A percentile compares a stretch with the other conserved stretches of the same genome.
Evolutionary conservation across 192 early-diverging fungal genomes (phyloP).

Genomic region (Oehlia diaphana): DNA sequence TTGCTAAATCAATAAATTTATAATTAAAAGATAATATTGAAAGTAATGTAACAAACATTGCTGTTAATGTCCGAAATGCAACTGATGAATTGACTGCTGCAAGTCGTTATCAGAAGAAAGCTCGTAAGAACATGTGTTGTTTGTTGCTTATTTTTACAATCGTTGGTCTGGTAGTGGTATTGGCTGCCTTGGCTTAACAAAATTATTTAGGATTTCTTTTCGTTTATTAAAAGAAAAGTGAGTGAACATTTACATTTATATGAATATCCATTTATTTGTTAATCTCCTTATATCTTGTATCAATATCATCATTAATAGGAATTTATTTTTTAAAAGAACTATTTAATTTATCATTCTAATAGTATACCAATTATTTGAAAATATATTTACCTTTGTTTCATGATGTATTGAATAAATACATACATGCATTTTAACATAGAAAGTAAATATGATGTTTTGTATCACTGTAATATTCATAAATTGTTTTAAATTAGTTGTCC

Average conservation of each 20-base stretch:
- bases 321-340: background rate
- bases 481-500: too few species aligned
- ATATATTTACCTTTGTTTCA: background rate
- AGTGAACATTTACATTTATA: background rate
- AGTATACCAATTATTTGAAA: background rate
- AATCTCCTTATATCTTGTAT: too few species aligned
- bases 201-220: background rate
- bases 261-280: too few species aligned
- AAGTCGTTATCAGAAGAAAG: conserved; percentile 70
- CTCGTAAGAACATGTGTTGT: conserved; percentile 83
- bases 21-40: conserved; percentile 86
- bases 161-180: conserved; percentile 46
- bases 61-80: conserved; percentile 76
- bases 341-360: background rate
- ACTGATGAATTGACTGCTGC: conserved; percentile 81
- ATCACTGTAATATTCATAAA: too few species aligned
- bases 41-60: conserved; percentile 84
- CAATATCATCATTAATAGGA: too few species aligned
- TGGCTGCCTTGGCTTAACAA: conserved; percentile 29
- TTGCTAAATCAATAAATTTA: background rate
- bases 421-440: background rate
- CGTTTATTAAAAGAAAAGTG: background rate
- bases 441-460: too few species aligned
- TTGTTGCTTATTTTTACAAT: conserved; percentile 75
- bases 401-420: background rate